phyloP scores from a whole-genome alignment of 352 stramenopile genomes.

The Phytophthora fragariae region DNA sequence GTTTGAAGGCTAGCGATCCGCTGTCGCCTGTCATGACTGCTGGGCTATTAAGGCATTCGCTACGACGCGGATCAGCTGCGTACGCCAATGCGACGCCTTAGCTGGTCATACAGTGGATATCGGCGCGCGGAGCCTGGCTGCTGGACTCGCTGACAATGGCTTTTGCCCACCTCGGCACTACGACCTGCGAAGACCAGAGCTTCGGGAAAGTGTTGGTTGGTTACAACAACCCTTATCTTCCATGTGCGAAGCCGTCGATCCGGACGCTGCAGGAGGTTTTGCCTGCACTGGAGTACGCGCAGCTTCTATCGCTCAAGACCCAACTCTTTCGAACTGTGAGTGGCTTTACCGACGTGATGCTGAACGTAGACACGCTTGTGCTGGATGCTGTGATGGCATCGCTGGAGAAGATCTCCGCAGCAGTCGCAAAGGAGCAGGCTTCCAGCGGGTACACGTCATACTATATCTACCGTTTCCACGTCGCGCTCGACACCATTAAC shows the following conservation, averaged over 20 bases:
- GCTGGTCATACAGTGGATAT: slow-evolving; percentile 17
- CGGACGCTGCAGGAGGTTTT: neutral
- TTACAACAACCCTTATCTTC: slow-evolving; percentile 16
- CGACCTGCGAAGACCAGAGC: slow-evolving; percentile 10
- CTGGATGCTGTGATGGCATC: neutral
- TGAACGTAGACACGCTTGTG: neutral
- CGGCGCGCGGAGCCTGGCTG: slow-evolving; percentile 1
- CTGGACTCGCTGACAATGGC: slow-evolving; percentile 8
- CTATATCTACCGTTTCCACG: neutral
- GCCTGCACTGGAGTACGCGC: slow-evolving; percentile 2
- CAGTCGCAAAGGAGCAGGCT: neutral
- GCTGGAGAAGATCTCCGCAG: neutral
- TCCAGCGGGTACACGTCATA: neutral
- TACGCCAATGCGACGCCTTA: slow-evolving; percentile 25
- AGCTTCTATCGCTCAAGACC: neutral
- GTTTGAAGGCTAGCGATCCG: neutral
- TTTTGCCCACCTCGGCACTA: slow-evolving; percentile 17
- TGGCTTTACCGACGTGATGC: neutral
- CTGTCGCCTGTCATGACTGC: neutral
- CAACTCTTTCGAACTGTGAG: neutral
- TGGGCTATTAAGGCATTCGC: neutral
- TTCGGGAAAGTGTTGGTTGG: slow-evolving; percentile 29
- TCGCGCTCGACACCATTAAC: neutral
- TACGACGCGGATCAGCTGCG: slow-evolving; percentile 11
- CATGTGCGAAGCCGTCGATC: slow-evolving; percentile 5